phyloP scores from a whole-genome alignment of 768 basidiomycete species.

The Dendrothele bispora region DNA sequence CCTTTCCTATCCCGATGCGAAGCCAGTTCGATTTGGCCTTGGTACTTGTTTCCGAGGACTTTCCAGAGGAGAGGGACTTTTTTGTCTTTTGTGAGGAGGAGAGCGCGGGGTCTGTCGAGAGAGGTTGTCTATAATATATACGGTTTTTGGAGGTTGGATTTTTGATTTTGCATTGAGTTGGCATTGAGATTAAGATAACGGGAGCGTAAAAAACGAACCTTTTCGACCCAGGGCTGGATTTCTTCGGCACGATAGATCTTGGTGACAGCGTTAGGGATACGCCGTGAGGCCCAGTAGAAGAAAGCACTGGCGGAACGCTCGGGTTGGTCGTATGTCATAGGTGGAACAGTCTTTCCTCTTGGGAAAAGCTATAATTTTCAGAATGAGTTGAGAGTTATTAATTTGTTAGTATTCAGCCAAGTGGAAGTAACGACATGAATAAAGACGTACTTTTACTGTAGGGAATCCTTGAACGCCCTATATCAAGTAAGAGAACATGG shows the following conservation, averaged over 20 bases:
- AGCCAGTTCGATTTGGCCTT: slow-evolving; percentile 60
- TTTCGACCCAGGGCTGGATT: slow-evolving; percentile 66
- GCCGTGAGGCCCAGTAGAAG: slow-evolving; percentile 72
- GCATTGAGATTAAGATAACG: not conserved
- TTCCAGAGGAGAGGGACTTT: slow-evolving; percentile 80
- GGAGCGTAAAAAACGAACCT: slow-evolving; percentile 43
- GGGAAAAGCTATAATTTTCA: slow-evolving; percentile 79
- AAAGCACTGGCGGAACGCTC: slow-evolving; percentile 74
- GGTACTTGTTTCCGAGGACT: slow-evolving; percentile 72
- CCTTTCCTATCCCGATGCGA: slow-evolving; percentile 68
- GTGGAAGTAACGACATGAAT: not conserved
- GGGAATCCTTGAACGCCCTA: slow-evolving; percentile 89
- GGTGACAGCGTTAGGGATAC: slow-evolving; percentile 72
- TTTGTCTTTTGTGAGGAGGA: slow-evolving; percentile 75
- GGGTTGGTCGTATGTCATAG: slow-evolving; percentile 63
- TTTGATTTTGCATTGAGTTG: not conserved
- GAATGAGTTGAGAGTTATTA: too few relatives aligned
- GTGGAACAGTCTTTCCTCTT: slow-evolving; percentile 59
- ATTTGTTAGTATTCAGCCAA: too few relatives aligned
- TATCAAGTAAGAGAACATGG: not conserved
- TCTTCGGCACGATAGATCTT: slow-evolving; percentile 56
- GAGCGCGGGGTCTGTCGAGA: slow-evolving; percentile 48
- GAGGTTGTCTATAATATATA: not conserved
- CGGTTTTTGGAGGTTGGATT: slow-evolving; percentile 26
- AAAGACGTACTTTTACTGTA: slow-evolving; percentile 72